These are phyloP conservation scores for Dactylellina leptospora DNA, from an alignment of 2,329 filamentous ascomycete species.

Conservation along the genomic window DNA sequence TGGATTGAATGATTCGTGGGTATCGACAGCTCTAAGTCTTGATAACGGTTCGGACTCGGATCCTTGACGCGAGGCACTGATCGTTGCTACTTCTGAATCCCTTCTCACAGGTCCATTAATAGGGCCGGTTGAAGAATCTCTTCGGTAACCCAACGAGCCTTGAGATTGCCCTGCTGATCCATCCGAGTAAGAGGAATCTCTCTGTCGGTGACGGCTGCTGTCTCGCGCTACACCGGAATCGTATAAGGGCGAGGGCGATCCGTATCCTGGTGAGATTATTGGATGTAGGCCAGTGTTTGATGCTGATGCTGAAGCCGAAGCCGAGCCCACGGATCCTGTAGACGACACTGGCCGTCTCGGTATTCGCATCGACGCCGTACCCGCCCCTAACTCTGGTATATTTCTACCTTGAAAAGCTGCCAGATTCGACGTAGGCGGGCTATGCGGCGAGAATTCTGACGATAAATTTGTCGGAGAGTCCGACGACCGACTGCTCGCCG, in stretches of 20 bases:
- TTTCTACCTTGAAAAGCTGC: constrained; percentile 6
- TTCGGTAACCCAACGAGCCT: constrained; percentile 9
- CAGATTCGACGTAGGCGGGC: constrained; percentile 14
- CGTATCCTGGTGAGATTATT: constrained; percentile 16
- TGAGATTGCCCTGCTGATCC: constrained; percentile 26
- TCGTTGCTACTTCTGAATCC: constrained; percentile 33
- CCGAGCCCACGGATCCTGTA: constrained; percentile 33
- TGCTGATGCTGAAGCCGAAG: constrained; percentile 19
- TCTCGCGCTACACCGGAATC: constrained; percentile 36
- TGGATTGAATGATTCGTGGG: constrained; percentile 16
- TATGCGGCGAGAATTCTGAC: constrained; percentile 39
- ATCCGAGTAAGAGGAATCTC: constrained; percentile 41
- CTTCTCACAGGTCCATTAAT: constrained; percentile 7
- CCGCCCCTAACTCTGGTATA: constrained; percentile 12
- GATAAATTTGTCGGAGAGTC: constrained; percentile 49
- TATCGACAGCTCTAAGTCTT: constrained; percentile 15
- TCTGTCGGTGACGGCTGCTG: constrained; percentile 19
- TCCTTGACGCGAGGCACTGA: constrained; percentile 13
- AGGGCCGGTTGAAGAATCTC: constrained; percentile 42
- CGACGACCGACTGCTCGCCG: constrained; percentile 32
- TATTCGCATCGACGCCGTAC: constrained; percentile 34
- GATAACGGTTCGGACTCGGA: constrained; percentile 6
- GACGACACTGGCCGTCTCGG: constrained; percentile 42
- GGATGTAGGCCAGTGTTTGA: constrained; percentile 36
- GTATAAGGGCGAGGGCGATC: constrained; percentile 15